Percentiles rank a stretch among this genome's conserved stretches.
These are phyloP conservation scores for Fonsecaea erecta DNA, from an alignment of 2,329 filamentous ascomycete genomes.

Conservation along the genomic window DNA sequence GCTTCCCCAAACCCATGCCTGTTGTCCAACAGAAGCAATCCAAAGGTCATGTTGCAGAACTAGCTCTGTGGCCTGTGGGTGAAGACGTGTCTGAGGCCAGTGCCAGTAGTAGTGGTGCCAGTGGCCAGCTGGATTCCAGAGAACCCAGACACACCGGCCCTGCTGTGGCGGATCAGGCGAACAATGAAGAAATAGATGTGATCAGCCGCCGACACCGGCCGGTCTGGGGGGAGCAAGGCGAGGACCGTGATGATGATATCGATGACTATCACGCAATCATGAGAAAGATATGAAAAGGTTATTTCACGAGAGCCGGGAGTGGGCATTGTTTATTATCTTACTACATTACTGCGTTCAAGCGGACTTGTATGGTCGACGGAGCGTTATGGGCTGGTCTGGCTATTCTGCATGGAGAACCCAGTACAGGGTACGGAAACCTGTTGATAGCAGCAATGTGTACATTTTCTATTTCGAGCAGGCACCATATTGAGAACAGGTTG, in stretches of 20 bases:
- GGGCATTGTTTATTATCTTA: neutral
- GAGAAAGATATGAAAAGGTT: conserved; percentile 25
- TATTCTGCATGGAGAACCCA: neutral
- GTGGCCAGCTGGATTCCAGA: neutral
- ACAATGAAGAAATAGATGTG: conserved; percentile 14
- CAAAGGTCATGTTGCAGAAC: conserved; percentile 27
- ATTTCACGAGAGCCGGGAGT: neutral
- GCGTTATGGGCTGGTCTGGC: neutral
- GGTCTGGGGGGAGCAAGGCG: conserved; percentile 16
- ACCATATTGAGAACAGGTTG: too few species aligned
- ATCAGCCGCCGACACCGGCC: conserved; percentile 24
- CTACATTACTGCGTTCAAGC: conserved; percentile 33
- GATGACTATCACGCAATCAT: conserved; percentile 34
- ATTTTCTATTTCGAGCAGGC: too few species aligned
- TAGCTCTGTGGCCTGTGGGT: conserved; percentile 22
- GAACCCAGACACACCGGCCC: neutral
- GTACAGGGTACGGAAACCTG: neutral
- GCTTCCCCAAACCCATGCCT: neutral
- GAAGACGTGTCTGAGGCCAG: conserved; percentile 9
- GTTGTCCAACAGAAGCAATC: conserved; percentile 6
- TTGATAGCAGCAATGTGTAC: neutral
- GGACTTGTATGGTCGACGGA: neutral
- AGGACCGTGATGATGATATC: conserved; percentile 18
- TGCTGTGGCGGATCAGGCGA: neutral
- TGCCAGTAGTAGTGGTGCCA: conserved; percentile 8